Percentiles rank a stretch among this genome's conserved stretches.
Conservation (phyloP, 306 rosid species). For the Corylus heterophylla region DNA sequence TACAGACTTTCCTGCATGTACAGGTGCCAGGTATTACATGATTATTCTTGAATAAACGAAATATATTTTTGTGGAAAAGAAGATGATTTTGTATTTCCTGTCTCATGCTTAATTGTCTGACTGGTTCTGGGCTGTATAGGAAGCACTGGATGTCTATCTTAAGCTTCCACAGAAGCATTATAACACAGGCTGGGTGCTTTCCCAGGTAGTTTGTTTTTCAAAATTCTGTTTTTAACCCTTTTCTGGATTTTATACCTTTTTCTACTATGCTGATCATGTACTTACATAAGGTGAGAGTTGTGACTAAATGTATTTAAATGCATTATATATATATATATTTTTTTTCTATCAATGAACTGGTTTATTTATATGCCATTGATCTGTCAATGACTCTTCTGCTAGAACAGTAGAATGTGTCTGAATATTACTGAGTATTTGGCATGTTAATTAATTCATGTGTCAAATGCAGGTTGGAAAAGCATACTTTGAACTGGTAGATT, state of each 20-base stretch:
- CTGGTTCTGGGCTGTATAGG: constrained; percentile 54
- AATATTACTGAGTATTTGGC: constrained; percentile 18
- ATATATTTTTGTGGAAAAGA: not conserved
- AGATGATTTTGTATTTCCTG: constrained; percentile 24
- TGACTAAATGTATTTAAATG: not conserved
- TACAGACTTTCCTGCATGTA: constrained; percentile 85
- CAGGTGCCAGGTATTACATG: constrained; percentile 78
- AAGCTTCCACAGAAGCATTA: constrained; percentile 93
- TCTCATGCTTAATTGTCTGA: constrained; percentile 28
- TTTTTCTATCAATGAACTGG: not conserved
- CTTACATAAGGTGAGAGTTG: not conserved
- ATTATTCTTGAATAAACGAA: constrained; percentile 18
- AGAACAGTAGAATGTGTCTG: constrained; percentile 1
- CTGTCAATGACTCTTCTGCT: constrained; percentile 8
- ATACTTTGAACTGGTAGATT: constrained; percentile 85
- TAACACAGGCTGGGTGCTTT: constrained; percentile 96
- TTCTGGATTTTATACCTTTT: not conserved
- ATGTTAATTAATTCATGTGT: constrained; percentile 13
- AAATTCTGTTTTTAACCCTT: constrained; percentile 15
- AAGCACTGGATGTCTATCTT: constrained; percentile 78
- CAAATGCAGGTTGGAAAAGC: constrained; percentile 87
- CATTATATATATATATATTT: not conserved
- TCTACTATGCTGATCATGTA: constrained; percentile 1
- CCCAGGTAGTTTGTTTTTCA: constrained; percentile 63
- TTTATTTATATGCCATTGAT: constrained; percentile 2